phyloP scores from a whole-genome alignment of 805 yeast genomes.

The Ogataea naganishii region DNA sequence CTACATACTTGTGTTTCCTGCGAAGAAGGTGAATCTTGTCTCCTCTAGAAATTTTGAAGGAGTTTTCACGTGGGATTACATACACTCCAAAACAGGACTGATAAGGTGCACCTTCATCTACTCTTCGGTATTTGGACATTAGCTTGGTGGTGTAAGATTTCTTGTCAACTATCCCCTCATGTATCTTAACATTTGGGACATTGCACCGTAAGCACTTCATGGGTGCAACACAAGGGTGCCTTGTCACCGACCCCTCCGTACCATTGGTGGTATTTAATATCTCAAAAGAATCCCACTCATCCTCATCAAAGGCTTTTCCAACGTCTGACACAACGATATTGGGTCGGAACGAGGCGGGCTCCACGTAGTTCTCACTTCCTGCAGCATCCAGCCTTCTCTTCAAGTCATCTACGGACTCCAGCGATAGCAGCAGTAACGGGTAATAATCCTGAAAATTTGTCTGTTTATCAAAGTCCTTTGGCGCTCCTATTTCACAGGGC shows the following conservation, averaged over 20 bases:
- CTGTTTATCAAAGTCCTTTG: conserved; percentile 9
- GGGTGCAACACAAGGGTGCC: conserved; percentile 13
- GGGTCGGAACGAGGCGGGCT: conserved; percentile 18
- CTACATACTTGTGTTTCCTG: conserved; percentile 9
- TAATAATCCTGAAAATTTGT: conserved; percentile 24
- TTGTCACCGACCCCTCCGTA: conserved; percentile 1
- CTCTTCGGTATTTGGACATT: conserved; percentile 19
- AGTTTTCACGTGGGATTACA: conserved; percentile 15
- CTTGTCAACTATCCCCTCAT: conserved; percentile 14
- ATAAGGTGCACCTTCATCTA: conserved; percentile 18
- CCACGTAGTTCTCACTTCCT: conserved; percentile 7
- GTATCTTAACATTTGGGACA: conserved; percentile 17
- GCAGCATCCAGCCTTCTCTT: conserved; percentile 6
- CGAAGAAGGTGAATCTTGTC: conserved; percentile 16
- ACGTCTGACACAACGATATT: conserved; percentile 16
- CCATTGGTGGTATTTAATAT: conserved; percentile 5
- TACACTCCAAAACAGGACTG: conserved; percentile 20
- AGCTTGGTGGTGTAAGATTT: conserved; percentile 14
- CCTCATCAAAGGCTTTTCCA: conserved; percentile 17
- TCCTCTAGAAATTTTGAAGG: conserved; percentile 12
- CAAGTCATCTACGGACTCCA: conserved; percentile 12
- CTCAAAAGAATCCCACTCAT: conserved; percentile 16
- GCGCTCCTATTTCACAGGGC: conserved; percentile 16
- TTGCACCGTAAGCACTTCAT: conserved; percentile 21
- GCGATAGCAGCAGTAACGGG: conserved; percentile 18